Conservation (phyloP, 495 filamentous ascomycete species). For the Sabuloglossum arenarium region DNA sequence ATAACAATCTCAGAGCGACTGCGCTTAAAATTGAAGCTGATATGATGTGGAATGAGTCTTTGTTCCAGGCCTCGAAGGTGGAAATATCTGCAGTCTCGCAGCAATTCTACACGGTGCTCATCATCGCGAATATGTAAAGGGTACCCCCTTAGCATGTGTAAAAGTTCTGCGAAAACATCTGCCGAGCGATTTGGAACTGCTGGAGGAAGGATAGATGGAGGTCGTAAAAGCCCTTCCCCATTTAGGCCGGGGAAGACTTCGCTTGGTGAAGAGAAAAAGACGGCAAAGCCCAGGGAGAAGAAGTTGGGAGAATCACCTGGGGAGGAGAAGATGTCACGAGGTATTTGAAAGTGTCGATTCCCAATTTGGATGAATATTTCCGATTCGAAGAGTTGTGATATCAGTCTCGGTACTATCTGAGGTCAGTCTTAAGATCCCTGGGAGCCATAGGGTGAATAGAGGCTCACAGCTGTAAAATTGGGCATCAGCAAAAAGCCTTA, state of each 20-base stretch:
- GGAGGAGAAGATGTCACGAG: conserved; percentile 64
- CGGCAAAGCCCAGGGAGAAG: conserved; percentile 80
- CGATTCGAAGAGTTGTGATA: conserved; percentile 83
- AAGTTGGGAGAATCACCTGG: conserved; percentile 83
- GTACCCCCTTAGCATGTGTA: conserved; percentile 82
- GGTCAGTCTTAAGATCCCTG: background rate
- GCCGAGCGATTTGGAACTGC: conserved; percentile 60
- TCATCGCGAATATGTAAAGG: conserved; percentile 56
- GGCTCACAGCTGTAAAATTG: conserved; percentile 75
- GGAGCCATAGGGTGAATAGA: background rate
- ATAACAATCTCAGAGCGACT: conserved; percentile 57
- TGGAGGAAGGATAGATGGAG: conserved; percentile 69
- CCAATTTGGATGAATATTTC: conserved; percentile 85
- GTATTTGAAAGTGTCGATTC: conserved; percentile 66
- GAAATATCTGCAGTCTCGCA: conserved; percentile 82
- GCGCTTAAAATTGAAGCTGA: conserved; percentile 52
- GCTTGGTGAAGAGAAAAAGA: conserved; percentile 63
- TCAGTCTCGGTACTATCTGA: conserved; percentile 56
- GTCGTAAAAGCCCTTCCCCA: conserved; percentile 61
- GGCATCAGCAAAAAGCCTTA: conserved; percentile 82
- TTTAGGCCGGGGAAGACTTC: conserved; percentile 79
- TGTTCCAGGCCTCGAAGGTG: conserved; percentile 85
- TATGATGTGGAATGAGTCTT: conserved; percentile 56
- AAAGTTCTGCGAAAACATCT: conserved; percentile 57
- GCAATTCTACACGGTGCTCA: conserved; percentile 54